Conservation (phyloP, 1,139 yeast species). For the Yamadazyma trypodendri region DNA sequence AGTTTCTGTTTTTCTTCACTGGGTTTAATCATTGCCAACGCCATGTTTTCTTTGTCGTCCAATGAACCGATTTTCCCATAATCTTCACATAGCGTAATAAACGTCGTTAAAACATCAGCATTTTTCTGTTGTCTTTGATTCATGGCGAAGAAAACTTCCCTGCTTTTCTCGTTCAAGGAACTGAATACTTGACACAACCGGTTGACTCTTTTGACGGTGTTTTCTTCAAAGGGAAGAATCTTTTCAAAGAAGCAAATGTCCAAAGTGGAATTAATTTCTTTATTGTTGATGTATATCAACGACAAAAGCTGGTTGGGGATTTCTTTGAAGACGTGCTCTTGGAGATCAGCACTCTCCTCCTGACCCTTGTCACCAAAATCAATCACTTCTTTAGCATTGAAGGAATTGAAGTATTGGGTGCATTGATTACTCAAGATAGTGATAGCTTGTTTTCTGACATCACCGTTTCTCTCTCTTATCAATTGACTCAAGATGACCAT, state of each 20-base stretch:
- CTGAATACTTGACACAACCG: conserved; percentile 52
- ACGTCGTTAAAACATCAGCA: conserved; percentile 38
- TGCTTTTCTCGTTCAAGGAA: conserved; percentile 56
- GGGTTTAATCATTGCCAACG: conserved; percentile 12
- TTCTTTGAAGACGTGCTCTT: conserved; percentile 32
- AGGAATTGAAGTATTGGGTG: conserved; percentile 28
- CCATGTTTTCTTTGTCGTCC: conserved; percentile 34
- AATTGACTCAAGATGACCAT: conserved; percentile 59
- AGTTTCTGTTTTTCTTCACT: conserved; percentile 18
- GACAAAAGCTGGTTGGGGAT: conserved; percentile 70
- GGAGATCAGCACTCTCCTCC: conserved; percentile 36
- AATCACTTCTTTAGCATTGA: conserved; percentile 18
- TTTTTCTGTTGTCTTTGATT: conserved; percentile 66
- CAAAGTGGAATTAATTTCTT: conserved; percentile 62
- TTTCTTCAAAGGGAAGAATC: conserved; percentile 56
- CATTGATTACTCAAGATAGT: conserved; percentile 56
- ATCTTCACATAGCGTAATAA: conserved; percentile 35
- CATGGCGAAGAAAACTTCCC: conserved; percentile 66
- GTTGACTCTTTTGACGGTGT: conserved; percentile 45
- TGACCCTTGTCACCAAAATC: conserved; percentile 31
- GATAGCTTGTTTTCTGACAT: conserved; percentile 65
- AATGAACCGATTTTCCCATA: conserved; percentile 28
- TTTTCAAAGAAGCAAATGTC: conserved; percentile 62
- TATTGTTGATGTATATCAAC: conserved; percentile 74
- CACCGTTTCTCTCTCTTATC: conserved; percentile 65